Evolutionary conservation across 768 basidiomycete genomes (phyloP), one percentile per base, ranked within the genome.

Genomic region (Tephrocybe sp.): DNA sequence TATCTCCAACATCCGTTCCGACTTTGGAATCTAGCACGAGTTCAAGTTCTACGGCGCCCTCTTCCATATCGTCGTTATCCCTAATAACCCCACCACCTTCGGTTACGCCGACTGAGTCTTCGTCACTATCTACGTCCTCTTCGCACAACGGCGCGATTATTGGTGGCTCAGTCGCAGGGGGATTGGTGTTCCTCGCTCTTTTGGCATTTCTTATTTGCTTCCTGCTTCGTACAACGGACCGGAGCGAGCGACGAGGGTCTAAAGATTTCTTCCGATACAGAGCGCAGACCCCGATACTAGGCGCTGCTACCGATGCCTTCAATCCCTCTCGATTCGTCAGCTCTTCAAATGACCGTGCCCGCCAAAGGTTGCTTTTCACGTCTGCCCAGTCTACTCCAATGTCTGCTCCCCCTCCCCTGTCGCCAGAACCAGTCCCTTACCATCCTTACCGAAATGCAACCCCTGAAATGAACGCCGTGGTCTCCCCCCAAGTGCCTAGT

Each of bases 101-200:
- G 16, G 11, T 19, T 5, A 37, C 36, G 3, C 11, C 8, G 6
- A 38, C 21, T 25, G 35, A 22, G 24, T 35, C 52, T 21, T 5
- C 56, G 13, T 28, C 43, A 16, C 5, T 22, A 8, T 15, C 42
- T 9, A 5, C 43, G 9, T 27, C 47, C 32, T 16, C 27, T 25
- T 9, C 37, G 5, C 44, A 35, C 13, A 56, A 47, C 15, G 28
- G 28, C 9, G 59, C 43, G 1, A 51, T 62, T 36, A 62, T 64
- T 24, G 65, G 58, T 3, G 65, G 63, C 5, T 56, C 59, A 28
- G 54, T 56, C 12, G 63, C 49, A 9, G 65, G 63, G 5, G 57
- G 40, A 1, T 15, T 58, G 1, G 42, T 56, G 18, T 8, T 60
- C 34, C 9, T 61, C 24, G 26, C 45, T 12, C 21, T 59, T 26